phyloP scores from a whole-genome alignment of 139 green algal genomes.

The Marvania coccoides region DNA sequence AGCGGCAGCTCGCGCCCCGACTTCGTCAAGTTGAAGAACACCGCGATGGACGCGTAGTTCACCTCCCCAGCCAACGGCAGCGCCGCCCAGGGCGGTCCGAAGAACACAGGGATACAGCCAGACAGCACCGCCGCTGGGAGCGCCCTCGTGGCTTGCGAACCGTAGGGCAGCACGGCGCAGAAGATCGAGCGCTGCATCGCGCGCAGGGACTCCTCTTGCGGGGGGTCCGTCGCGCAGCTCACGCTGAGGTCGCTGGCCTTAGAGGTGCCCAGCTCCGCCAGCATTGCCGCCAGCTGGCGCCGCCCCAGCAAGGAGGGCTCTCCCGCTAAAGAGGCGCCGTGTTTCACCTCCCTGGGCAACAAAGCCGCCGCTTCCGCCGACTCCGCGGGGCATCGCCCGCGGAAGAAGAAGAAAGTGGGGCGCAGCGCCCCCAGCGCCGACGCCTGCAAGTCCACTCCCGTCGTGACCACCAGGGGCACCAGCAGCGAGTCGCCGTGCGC shows the following conservation, averaged over 20 bases:
- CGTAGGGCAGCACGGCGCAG: neutral
- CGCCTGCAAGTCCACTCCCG: neutral
- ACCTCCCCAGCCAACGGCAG: neutral
- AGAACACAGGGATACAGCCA: conserved; percentile 14
- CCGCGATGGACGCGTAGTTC: neutral
- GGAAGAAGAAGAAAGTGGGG: neutral
- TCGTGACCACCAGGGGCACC: neutral
- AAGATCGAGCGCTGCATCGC: neutral
- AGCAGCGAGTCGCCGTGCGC: neutral
- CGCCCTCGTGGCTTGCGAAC: neutral
- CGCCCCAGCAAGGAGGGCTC: neutral
- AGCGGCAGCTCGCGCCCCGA: neutral
- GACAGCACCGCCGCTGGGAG: neutral
- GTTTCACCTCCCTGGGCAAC: neutral
- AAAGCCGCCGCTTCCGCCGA: too few species aligned
- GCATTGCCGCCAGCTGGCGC: neutral
- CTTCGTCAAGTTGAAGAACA: conserved; percentile 5
- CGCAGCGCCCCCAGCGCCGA: neutral
- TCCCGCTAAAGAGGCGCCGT: neutral
- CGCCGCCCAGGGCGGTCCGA: conserved; percentile 7
- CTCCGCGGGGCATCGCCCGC: neutral
- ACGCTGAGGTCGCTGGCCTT: neutral
- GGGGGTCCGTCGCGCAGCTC: too few species aligned
- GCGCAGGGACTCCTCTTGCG: neutral
- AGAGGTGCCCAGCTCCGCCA: neutral